Evolutionary conservation across 2,329 filamentous ascomycete genomes (phyloP).

Genomic region (Beauveria asiatica): DNA sequence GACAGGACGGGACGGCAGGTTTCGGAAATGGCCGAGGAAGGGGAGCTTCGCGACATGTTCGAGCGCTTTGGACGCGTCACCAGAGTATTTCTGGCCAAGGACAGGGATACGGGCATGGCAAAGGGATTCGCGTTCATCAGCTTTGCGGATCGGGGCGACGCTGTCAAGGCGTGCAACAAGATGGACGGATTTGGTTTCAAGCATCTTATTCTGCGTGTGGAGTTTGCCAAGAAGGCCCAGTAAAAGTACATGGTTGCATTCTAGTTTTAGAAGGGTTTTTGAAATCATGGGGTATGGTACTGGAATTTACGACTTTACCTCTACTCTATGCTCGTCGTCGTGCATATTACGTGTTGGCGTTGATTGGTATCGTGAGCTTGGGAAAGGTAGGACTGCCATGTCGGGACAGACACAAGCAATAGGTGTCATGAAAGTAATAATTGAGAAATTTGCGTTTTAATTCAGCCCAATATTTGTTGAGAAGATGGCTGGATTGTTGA

Average conservation of each 20-base stretch:
- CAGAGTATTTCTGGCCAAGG: conserved; percentile 94
- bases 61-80: conserved; percentile 95
- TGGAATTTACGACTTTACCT: conserved; percentile 10
- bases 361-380: background rate
- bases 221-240: conserved; percentile 72
- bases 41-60: conserved; percentile 94
- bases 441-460: background rate
- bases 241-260: conserved; percentile 27
- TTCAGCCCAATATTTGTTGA: conserved; percentile 1
- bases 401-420: background rate
- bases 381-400: background rate
- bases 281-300: conserved; percentile 2
- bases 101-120: conserved; percentile 88
- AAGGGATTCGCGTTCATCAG: conserved; percentile 99
- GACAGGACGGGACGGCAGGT: conserved; percentile 46
- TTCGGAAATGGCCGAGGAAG: conserved; percentile 93
- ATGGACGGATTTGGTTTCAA: conserved; percentile 94
- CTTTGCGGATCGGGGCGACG: conserved; percentile 83
- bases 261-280: conserved; percentile 6
- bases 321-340: background rate
- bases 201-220: conserved; percentile 77
- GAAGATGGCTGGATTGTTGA: conserved; percentile 4
- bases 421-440: background rate
- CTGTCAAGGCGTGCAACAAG: conserved; percentile 87
- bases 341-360: background rate